phyloP scores from a whole-genome alignment of 495 filamentous ascomycete species.

The Trichoderma reesei region DNA sequence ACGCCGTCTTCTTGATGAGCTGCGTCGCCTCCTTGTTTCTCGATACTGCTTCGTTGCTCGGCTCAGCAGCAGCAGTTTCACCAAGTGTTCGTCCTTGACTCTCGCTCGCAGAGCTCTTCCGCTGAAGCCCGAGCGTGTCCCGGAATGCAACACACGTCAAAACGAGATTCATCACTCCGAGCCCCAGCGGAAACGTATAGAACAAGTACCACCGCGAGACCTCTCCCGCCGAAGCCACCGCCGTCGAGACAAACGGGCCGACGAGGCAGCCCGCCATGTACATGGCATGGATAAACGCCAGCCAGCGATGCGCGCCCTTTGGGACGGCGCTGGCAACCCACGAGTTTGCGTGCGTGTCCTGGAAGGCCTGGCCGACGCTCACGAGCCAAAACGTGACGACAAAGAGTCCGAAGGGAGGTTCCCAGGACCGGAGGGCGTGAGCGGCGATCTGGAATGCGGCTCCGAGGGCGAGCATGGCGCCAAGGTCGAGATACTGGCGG shows the following conservation, averaged over 20 bases:
- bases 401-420: slow-evolving; percentile 39
- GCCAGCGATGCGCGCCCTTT: slow-evolving; percentile 41
- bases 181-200: slow-evolving; percentile 32
- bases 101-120: slow-evolving; percentile 6
- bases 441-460: slow-evolving; percentile 37
- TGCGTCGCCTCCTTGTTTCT: slow-evolving; percentile 17
- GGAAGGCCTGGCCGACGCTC: slow-evolving; percentile 40
- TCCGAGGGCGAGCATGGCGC: slow-evolving; percentile 39
- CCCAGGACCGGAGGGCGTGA: slow-evolving; percentile 39
- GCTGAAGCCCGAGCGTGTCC: slow-evolving; percentile 19
- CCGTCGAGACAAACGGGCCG: slow-evolving; percentile 39
- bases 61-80: not conserved
- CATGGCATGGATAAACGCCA: slow-evolving; percentile 47
- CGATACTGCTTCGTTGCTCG: not conserved
- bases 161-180: slow-evolving; percentile 31
- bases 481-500: slow-evolving; percentile 32
- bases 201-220: slow-evolving; percentile 31
- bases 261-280: slow-evolving; percentile 45
- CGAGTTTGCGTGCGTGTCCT: slow-evolving; percentile 45
- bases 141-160: slow-evolving; percentile 28
- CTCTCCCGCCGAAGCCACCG: slow-evolving; percentile 28
- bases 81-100: not conserved
- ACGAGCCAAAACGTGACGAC: slow-evolving; percentile 38
- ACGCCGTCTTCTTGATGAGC: slow-evolving; percentile 23
- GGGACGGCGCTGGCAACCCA: slow-evolving; percentile 32